Base-by-base conservation (phyloP, 805 yeast genomes). In the Kluyveromyces aestuarii region DNA sequence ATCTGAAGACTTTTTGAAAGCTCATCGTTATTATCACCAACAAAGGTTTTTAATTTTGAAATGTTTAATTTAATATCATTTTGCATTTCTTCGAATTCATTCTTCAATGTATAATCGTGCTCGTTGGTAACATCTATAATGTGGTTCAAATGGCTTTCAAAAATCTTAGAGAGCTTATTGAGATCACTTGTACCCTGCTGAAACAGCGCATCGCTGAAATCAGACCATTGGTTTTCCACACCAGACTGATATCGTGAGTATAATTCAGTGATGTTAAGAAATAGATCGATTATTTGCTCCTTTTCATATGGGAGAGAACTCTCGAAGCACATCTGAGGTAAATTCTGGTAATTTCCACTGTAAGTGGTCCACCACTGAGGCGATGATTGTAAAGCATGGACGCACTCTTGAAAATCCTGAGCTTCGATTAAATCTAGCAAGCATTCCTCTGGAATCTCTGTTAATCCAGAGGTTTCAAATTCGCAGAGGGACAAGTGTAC, bases 311-410 rank as follows among this genome's bases (percentile, higher is more conserved):
- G 81, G 1, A 75, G 52, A 0, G 78, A 67, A 43, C 76, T 74
- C 48, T 77, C 80, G 51, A 66, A 63, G 55, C 89, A 84, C 0
- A 81, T 66, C 2, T 71, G 69, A 2, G 76, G 69, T 2, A 82
- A 65, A 33, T 75, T 72, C 42, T 80, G 71, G 59, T 77, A 82
- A 56, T 82, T 76, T 0, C 87, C 87, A 52, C 81, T 81, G 57
- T 75, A 83, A 0, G 83, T 79, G 0, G 89, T 82, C 91, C 91
- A 84, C 74, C 82, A 79, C 54, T 82, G 84, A 0, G 79, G 69
- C 2, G 69, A 64, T 19, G 55, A 55, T 48, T 77, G 76, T 38
- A 78, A 52, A 2, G 67, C 62, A 3, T 53, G 45, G 30, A 79
- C 64, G 51, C 84, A 80, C 1, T 49, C 52, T 18, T 61, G 61